phyloP scores from a whole-genome alignment of 148 eudicot species.

The Silene uniflora region DNA sequence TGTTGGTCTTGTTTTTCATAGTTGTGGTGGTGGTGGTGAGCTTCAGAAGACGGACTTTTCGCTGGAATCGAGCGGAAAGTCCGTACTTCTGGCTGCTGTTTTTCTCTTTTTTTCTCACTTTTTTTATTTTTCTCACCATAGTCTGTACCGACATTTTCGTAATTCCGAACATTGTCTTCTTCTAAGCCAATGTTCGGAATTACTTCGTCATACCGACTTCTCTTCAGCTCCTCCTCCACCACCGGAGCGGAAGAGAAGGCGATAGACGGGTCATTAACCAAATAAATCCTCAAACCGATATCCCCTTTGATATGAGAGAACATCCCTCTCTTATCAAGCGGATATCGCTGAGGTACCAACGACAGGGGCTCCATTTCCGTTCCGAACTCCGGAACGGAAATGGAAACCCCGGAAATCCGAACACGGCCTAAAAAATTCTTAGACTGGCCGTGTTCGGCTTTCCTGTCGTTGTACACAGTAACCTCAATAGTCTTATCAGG shows the following conservation, averaged over 20 bases:
- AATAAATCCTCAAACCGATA: constrained; percentile 51
- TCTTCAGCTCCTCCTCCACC: constrained; percentile 16
- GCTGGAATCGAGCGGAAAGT: constrained; percentile 64
- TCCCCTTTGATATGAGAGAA: constrained; percentile 85
- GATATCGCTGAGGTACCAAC: constrained; percentile 48
- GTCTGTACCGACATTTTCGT: constrained; percentile 4
- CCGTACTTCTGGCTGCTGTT: constrained; percentile 35
- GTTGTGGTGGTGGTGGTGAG: constrained; percentile 11
- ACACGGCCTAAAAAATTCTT: constrained; percentile 77
- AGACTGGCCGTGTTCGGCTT: constrained; percentile 36
- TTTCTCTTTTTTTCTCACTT: constrained; percentile 37
- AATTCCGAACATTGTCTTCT: constrained; percentile 9
- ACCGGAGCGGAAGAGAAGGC: constrained; percentile 2
- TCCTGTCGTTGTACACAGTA: constrained; percentile 45
- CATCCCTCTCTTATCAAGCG: constrained; percentile 73
- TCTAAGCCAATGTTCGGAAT: constrained; percentile 25
- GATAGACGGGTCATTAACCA: constrained; percentile 19
- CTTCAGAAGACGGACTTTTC: constrained; percentile 15
- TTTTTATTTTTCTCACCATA: constrained; percentile 15
- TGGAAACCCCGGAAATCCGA: constrained; percentile 55
- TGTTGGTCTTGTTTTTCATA: not conserved
- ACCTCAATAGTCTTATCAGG: constrained; percentile 42
- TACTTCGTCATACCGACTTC: constrained; percentile 29
- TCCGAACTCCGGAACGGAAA: constrained; percentile 21
- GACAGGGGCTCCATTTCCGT: constrained; percentile 36